Conservation (phyloP, 208 protist species). For the Trypanosoma boissoni region DNA sequence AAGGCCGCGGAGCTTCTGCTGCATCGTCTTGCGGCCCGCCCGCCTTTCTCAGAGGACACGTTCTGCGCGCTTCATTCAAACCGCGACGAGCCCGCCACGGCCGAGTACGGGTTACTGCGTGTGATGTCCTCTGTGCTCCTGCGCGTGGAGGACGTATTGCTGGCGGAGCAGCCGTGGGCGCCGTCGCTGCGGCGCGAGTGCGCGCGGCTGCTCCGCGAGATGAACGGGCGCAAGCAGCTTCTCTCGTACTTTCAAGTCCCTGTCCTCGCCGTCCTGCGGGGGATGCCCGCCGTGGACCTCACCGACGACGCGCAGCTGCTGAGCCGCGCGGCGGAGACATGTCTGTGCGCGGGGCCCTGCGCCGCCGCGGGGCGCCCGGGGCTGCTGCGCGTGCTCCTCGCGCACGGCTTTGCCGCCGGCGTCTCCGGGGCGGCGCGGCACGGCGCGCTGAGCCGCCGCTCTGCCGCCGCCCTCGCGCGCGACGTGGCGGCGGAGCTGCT, state of each 20-base stretch:
- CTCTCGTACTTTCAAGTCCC: slow-evolving; percentile 74
- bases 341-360: slow-evolving; percentile 25
- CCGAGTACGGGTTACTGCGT: slow-evolving; percentile 39
- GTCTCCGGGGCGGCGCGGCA: not conserved
- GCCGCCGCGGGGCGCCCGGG: slow-evolving; percentile 17
- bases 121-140: slow-evolving; percentile 37
- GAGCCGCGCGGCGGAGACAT: slow-evolving; percentile 44
- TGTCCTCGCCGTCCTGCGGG: slow-evolving; percentile 48
- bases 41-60: slow-evolving; percentile 39
- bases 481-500: not conserved
- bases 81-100: slow-evolving; percentile 7
- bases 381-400: slow-evolving; percentile 64
- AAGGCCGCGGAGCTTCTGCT: slow-evolving; percentile 37
- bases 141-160: slow-evolving; percentile 35
- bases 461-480: not conserved
- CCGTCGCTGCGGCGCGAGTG: not conserved
- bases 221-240: slow-evolving; percentile 23
- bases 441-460: not conserved
- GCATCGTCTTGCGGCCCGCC: slow-evolving; percentile 42
- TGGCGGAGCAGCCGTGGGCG: slow-evolving; percentile 6
- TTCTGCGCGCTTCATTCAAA: slow-evolving; percentile 39
- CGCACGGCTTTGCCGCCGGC: slow-evolving; percentile 57
- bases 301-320: slow-evolving; percentile 46
- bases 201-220: not conserved
- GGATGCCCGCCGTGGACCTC: slow-evolving; percentile 67